phyloP scores from a whole-genome alignment of 1,139 yeast species.

The Pichia sp. region DNA sequence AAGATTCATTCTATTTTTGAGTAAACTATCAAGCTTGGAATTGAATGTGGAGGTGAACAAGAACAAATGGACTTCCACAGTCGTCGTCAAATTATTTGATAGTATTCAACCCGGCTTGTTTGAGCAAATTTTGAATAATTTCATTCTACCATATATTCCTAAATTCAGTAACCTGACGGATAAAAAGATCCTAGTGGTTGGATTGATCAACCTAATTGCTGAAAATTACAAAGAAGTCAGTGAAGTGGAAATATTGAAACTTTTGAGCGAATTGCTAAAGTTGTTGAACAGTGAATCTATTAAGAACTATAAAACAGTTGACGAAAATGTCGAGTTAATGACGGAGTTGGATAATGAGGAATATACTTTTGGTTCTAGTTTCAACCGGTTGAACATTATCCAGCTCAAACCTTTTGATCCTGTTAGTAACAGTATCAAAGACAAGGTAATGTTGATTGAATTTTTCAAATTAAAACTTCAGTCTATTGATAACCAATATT shows the following conservation, averaged over 20 bases:
- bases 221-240: conserved; percentile 30
- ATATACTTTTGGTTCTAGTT: conserved; percentile 77
- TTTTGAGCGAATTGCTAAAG: conserved; percentile 50
- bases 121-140: conserved; percentile 37
- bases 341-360: conserved; percentile 62
- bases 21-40: conserved; percentile 45
- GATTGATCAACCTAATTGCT: conserved; percentile 58
- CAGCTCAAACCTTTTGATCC: conserved; percentile 67
- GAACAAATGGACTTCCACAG: conserved; percentile 41
- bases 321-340: conserved; percentile 31
- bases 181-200: conserved; percentile 71
- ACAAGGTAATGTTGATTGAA: conserved; percentile 29
- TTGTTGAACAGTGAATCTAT: conserved; percentile 40
- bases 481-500: conserved; percentile 17
- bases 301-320: conserved; percentile 32
- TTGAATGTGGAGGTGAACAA: conserved; percentile 22
- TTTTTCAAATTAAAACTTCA: conserved; percentile 35
- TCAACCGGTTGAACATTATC: conserved; percentile 67
- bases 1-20: conserved; percentile 62
- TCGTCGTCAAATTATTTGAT: conserved; percentile 55
- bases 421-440: conserved; percentile 40
- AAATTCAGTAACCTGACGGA: conserved; percentile 66
- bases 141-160: conserved; percentile 64
- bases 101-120: conserved; percentile 51
- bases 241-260: conserved; percentile 41